Conservation (phyloP, 2,329 filamentous ascomycete genomes). For the Blumeriella jaapii region DNA sequence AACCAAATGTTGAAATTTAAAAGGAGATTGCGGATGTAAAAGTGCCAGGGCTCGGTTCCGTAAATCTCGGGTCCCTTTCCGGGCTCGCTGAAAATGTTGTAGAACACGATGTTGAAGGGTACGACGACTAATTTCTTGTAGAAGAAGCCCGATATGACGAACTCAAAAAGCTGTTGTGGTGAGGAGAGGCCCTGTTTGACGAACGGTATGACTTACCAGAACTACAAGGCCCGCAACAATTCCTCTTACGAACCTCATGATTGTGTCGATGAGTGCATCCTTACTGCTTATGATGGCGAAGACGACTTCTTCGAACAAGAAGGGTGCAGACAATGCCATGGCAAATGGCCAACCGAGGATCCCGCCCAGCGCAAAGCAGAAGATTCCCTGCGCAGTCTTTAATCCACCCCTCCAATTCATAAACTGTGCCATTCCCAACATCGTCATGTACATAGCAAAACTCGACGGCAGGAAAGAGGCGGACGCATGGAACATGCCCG, state of each 20-base stretch:
- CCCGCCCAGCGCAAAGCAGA: slow-evolving; percentile 80
- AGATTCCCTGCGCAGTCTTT: slow-evolving; percentile 72
- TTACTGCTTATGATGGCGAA: slow-evolving; percentile 41
- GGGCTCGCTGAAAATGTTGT: slow-evolving; percentile 80
- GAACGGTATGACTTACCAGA: slow-evolving; percentile 16
- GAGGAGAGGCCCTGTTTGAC: slow-evolving; percentile 17
- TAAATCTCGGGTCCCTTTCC: slow-evolving; percentile 82
- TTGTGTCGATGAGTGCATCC: slow-evolving; percentile 47
- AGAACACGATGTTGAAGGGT: slow-evolving; percentile 85
- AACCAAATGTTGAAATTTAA: slow-evolving; percentile 98
- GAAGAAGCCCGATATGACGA: slow-evolving; percentile 68
- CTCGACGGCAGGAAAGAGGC: slow-evolving; percentile 82
- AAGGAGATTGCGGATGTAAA: slow-evolving; percentile 82
- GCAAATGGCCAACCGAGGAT: slow-evolving; percentile 93
- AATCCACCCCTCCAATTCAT: slow-evolving; percentile 78
- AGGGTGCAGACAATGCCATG: slow-evolving; percentile 68
- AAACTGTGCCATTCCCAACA: slow-evolving; percentile 78
- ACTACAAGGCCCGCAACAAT: slow-evolving; percentile 32
- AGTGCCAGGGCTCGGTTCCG: slow-evolving; percentile 92
- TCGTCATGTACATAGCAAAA: slow-evolving; percentile 91
- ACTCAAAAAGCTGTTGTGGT: slow-evolving; percentile 48
- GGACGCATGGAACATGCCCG: slow-evolving; percentile 89
- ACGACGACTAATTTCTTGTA: slow-evolving; percentile 70
- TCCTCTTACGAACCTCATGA: slow-evolving; percentile 56
- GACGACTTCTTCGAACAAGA: slow-evolving; percentile 65